Evolutionary conservation across 257 asterid genomes (phyloP).

Genomic region (Plantago ovata): DNA sequence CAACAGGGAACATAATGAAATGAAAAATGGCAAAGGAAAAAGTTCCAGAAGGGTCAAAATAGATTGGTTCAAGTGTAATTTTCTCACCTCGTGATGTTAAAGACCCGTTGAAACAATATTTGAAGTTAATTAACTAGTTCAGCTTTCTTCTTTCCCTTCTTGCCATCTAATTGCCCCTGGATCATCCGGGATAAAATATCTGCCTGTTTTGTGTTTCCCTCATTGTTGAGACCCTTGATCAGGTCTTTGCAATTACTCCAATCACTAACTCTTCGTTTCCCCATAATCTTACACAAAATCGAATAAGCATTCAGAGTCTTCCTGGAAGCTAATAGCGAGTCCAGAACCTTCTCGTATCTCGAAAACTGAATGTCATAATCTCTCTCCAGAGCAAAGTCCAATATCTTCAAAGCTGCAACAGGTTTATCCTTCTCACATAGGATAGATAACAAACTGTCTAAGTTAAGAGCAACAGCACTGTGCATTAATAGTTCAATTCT

Average conservation of each 20-base stretch:
- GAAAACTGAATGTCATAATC: conserved; percentile 41
- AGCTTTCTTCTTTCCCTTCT: conserved; percentile 58
- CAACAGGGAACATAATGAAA: too few relatives aligned
- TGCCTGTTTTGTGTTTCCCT: conserved; percentile 89
- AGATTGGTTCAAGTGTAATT: conserved; percentile 14
- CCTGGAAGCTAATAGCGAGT: conserved; percentile 69
- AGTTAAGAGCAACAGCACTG: conserved; percentile 58
- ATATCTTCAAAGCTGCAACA: conserved; percentile 68
- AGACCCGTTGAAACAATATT: not conserved
- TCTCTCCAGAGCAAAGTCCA: conserved; percentile 70
- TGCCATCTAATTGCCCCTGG: conserved; percentile 36
- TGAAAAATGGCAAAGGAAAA: not conserved
- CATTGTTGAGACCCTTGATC: conserved; percentile 72
- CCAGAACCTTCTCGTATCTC: conserved; percentile 83
- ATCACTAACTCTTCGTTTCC: conserved; percentile 65
- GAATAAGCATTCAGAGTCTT: conserved; percentile 91
- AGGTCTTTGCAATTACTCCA: conserved; percentile 60
- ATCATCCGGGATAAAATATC: conserved; percentile 76
- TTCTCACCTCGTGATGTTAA: conserved; percentile 26
- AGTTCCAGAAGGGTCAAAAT: conserved; percentile 6
- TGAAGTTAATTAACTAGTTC: conserved; percentile 24
- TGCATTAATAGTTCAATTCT: conserved; percentile 74
- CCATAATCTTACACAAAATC: conserved; percentile 63
- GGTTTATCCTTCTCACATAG: conserved; percentile 78
- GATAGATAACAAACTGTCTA: conserved; percentile 50